Percentiles rank a stretch among this genome's conserved stretches.
phyloP scores from a whole-genome alignment of 106 monocot species.

The Amphibolis antarctica region DNA sequence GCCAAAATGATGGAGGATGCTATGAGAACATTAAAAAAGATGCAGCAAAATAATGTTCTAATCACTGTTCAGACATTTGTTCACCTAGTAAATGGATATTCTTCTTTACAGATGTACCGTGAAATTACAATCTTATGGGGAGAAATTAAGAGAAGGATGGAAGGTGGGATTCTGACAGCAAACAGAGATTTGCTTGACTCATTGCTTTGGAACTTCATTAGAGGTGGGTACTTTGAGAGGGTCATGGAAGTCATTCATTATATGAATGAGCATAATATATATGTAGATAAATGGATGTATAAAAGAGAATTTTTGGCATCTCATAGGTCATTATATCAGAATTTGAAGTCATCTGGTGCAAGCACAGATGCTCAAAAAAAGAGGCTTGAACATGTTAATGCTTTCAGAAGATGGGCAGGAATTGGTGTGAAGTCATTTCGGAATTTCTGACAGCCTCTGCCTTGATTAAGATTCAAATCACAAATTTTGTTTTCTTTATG shows the following conservation, averaged over 20 bases:
- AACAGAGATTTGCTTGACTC: conserved; percentile 63
- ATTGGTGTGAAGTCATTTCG: conserved; percentile 16
- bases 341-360: conserved; percentile 34
- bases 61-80: conserved; percentile 52
- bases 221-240: conserved; percentile 81
- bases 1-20: conserved; percentile 93
- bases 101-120: conserved; percentile 67
- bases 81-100: conserved; percentile 57
- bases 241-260: conserved; percentile 57
- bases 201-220: conserved; percentile 70
- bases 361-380: conserved; percentile 69
- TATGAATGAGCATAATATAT: conserved; percentile 47
- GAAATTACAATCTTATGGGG: conserved; percentile 84
- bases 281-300: conserved; percentile 64
- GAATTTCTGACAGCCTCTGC: no score
- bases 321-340: conserved; percentile 60
- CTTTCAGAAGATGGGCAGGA: conserved; percentile 58
- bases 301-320: conserved; percentile 66
- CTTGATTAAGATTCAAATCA: no score
- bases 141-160: conserved; percentile 59
- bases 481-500: no score
- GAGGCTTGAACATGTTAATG: conserved; percentile 69
- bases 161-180: conserved; percentile 31
- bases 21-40: conserved; percentile 48
- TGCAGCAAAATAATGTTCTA: conserved; percentile 48